Percentiles rank a stretch among this genome's conserved stretches.
These are phyloP conservation scores for Exidia glandulosa DNA, from an alignment of 768 basidiomycete genomes.

Conservation along the genomic window DNA sequence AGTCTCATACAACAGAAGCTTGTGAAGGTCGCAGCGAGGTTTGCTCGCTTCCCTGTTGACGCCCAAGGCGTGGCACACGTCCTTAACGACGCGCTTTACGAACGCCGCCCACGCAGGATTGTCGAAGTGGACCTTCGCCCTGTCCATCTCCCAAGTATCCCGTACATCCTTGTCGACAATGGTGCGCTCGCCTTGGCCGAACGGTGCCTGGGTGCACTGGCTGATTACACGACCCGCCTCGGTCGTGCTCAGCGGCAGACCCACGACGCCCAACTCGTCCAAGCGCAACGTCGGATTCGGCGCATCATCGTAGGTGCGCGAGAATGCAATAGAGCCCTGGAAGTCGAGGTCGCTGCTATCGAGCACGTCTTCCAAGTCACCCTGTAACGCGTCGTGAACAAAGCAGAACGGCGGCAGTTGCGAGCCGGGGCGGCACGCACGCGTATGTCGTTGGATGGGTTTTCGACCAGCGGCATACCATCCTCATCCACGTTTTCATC, in stretches of 20 bases:
- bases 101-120: conserved; percentile 32
- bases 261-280: conserved; percentile 30
- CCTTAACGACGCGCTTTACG: conserved; percentile 18
- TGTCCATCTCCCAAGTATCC: conserved; percentile 43
- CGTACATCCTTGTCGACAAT: conserved; percentile 33
- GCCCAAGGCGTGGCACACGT: conserved; percentile 27
- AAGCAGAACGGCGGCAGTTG: not conserved
- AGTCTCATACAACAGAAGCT: conserved; percentile 37
- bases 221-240: conserved; percentile 30
- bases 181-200: conserved; percentile 32
- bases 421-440: not conserved
- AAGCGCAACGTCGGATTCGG: conserved; percentile 33
- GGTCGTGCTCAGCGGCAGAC: conserved; percentile 30
- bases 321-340: conserved; percentile 24
- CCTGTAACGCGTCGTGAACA: conserved; percentile 10
- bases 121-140: conserved; percentile 25
- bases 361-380: conserved; percentile 21
- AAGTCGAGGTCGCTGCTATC: conserved; percentile 22
- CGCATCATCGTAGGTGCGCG: conserved; percentile 15
- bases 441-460: conserved; percentile 22
- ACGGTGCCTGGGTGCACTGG: conserved; percentile 29
- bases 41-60: conserved; percentile 17
- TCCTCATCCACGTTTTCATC: conserved; percentile 24
- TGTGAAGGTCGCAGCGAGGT: conserved; percentile 32
- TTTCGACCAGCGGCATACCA: conserved; percentile 16